phyloP scores from a whole-genome alignment of 805 yeast genomes.

The Ogataea haglerorum region DNA sequence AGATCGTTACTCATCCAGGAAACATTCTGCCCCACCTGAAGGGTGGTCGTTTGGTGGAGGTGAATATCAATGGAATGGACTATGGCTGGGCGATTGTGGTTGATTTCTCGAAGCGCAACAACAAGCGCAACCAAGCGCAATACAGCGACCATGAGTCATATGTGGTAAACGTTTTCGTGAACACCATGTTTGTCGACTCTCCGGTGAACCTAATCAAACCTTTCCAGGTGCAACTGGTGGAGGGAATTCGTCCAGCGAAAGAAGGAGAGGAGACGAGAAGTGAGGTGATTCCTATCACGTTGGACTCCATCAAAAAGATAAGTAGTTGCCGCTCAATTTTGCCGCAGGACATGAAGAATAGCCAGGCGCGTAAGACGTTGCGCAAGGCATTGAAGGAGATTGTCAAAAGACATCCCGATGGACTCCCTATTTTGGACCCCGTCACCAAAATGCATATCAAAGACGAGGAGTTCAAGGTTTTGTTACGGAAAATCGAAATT shows the following conservation, averaged over 20 bases:
- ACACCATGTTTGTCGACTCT: slow-evolving; percentile 73
- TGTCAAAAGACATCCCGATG: slow-evolving; percentile 80
- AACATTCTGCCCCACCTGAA: slow-evolving; percentile 80
- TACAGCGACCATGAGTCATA: slow-evolving; percentile 87
- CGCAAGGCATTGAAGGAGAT: slow-evolving; percentile 77
- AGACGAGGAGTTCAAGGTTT: slow-evolving; percentile 63
- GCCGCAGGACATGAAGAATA: slow-evolving; percentile 69
- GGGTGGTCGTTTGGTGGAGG: slow-evolving; percentile 79
- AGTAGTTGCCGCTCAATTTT: slow-evolving; percentile 78
- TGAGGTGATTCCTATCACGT: slow-evolving; percentile 81
- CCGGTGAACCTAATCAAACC: slow-evolving; percentile 81
- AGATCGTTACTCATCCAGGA: slow-evolving; percentile 88
- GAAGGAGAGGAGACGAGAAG: slow-evolving; percentile 68
- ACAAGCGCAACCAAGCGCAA: slow-evolving; percentile 54
- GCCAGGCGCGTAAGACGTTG: slow-evolving; percentile 54
- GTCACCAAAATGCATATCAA: slow-evolving; percentile 83
- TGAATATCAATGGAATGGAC: slow-evolving; percentile 57
- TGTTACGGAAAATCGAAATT: slow-evolving; percentile 77
- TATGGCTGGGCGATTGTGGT: slow-evolving; percentile 98
- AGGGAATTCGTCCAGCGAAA: slow-evolving; percentile 82
- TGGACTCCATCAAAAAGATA: slow-evolving; percentile 68
- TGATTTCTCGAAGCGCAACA: slow-evolving; percentile 62
- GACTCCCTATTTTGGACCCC: slow-evolving; percentile 89
- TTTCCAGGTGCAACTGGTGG: slow-evolving; percentile 73
- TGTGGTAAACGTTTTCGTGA: slow-evolving; percentile 79